These are phyloP conservation scores for Ceriops tagal DNA, from an alignment of 345 rosid species.

Conservation along the genomic window DNA sequence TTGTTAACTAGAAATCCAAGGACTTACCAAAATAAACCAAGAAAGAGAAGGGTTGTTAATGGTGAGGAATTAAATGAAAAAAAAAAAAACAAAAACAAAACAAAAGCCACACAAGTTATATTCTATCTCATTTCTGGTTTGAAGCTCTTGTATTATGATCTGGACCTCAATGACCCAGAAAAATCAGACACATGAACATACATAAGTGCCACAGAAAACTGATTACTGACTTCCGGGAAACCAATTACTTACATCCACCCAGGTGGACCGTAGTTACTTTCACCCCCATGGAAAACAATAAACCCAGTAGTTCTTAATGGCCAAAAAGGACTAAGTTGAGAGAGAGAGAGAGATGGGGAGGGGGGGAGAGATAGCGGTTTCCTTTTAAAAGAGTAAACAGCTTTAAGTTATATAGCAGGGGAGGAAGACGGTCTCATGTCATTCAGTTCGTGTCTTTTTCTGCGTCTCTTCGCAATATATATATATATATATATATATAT, in stretches of 20 bases:
- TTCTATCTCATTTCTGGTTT: background rate
- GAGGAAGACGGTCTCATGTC: no score
- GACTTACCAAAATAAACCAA: background rate
- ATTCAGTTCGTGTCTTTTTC: no score
- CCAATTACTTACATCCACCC: no score
- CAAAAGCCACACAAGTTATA: background rate
- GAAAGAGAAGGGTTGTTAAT: background rate
- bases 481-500: no score
- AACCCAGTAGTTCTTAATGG: background rate
- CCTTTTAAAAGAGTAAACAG: background rate
- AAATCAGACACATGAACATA: slow-evolving; percentile 19
- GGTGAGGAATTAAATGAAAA: background rate
- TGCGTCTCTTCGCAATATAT: no score
- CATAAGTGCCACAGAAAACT: background rate
- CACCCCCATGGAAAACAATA: background rate
- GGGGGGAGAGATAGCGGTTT: background rate
- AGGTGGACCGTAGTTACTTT: background rate
- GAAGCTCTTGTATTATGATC: slow-evolving; percentile 9
- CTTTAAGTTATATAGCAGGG: background rate
- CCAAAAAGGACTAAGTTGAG: no score
- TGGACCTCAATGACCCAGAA: slow-evolving; percentile 11
- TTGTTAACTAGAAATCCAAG: background rate
- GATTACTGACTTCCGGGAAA: background rate
- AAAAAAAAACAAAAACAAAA: background rate
- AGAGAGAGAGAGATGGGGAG: background rate